Conservation (phyloP, 176 grass and related monocot species). For the Oryza glaberrima region DNA sequence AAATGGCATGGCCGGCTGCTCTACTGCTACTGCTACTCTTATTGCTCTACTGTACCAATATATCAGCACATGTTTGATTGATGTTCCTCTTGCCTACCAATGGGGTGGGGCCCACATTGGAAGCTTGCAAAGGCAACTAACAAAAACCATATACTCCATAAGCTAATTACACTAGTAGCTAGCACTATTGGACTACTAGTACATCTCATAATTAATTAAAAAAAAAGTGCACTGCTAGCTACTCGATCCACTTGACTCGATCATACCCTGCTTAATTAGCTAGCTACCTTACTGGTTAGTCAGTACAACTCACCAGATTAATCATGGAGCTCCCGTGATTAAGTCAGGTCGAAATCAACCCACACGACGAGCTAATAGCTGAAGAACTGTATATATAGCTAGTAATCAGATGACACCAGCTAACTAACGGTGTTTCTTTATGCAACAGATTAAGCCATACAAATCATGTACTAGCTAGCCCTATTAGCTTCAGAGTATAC, state of each 20-base stretch:
- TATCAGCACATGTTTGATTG: not conserved
- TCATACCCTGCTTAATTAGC: not conserved
- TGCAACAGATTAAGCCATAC: not conserved
- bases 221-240: no score
- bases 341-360: not conserved
- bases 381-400: not conserved
- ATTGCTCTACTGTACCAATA: not conserved
- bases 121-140: not conserved
- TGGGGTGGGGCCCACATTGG: not conserved
- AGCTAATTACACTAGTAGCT: not conserved
- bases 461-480: not conserved
- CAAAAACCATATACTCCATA: not conserved
- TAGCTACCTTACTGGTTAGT: not conserved
- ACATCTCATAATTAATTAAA: no score
- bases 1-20: not conserved
- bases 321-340: not conserved
- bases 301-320: constrained; percentile 8
- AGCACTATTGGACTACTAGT: not conserved
- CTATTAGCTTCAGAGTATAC: not conserved
- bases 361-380: not conserved
- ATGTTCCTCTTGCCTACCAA: not conserved
- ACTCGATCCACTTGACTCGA: not conserved
- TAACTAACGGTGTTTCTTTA: not conserved
- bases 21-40: not conserved
- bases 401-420: not conserved